Conservation (phyloP, 2,329 filamentous ascomycete species). For the Peltaster fructicola region DNA sequence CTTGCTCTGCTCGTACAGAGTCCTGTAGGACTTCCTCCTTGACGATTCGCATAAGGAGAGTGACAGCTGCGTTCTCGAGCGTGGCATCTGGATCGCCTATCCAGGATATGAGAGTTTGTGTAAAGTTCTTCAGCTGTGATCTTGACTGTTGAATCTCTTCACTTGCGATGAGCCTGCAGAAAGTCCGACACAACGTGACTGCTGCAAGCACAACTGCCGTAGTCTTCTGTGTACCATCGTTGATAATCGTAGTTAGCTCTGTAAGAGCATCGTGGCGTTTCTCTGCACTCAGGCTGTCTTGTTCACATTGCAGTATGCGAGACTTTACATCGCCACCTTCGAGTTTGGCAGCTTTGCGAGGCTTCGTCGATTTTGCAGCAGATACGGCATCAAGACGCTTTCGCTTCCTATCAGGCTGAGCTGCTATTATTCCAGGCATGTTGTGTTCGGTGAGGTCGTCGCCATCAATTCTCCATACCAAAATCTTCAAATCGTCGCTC, state of each 20-base stretch:
- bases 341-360: constrained; percentile 22
- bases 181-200: constrained; percentile 71
- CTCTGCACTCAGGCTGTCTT: constrained; percentile 65
- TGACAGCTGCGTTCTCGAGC: constrained; percentile 52
- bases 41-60: constrained; percentile 64
- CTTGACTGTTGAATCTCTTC: too few relatives aligned
- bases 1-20: constrained; percentile 32
- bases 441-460: constrained; percentile 2
- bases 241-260: constrained; percentile 41
- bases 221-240: constrained; percentile 39
- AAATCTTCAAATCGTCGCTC: constrained; percentile 16
- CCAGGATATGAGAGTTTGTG: constrained; percentile 45
- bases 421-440: constrained; percentile 20
- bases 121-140: too few relatives aligned
- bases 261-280: constrained; percentile 87
- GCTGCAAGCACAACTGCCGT: constrained; percentile 36
- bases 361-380: constrained; percentile 14
- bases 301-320: constrained; percentile 58
- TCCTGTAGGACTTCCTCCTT: constrained; percentile 56
- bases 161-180: constrained; percentile 60
- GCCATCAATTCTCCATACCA: constrained; percentile 7
- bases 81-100: constrained; percentile 42
- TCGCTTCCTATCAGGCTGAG: constrained; percentile 23
- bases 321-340: constrained; percentile 33
- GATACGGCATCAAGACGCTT: constrained; percentile 19